Evolutionary conservation across 208 protist species (phyloP), one percentile per base, ranked within the genome.

Genomic region (Trypanosoma scelopori): DNA sequence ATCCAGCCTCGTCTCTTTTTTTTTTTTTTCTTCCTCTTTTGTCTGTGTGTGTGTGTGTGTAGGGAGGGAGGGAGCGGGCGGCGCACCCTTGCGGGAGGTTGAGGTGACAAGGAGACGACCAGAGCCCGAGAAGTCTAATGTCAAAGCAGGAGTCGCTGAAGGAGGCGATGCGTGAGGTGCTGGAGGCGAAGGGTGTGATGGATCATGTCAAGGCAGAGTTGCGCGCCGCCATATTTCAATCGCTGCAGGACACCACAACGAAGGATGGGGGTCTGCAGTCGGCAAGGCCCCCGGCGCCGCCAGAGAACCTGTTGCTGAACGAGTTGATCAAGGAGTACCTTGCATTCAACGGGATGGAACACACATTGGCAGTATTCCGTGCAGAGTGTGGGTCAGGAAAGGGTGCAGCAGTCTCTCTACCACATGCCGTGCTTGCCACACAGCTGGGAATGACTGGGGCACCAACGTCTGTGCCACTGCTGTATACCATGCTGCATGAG

Each of bases 281-380:
- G 6, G 22, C 25, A 25, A 55, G 55, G 46, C 84, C 89, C 3
- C 73, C 87, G 1, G 65, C 84, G 39, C 93, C 93, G 16, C 84
- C 93, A 15, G 92, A 98, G 71, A 97, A 97, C 69, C 65, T 97
- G 56, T 76, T 98, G 18, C 78, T 98, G 55, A 97, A 97, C 71
- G 92, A 98, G 69, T 84, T 98, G n/a, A 96, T 98, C 49, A 87
- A 91, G 48, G 92, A 98, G 67, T 98, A 98, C 65, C 64, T 98
- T 13, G 76, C 77, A 15, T 96, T 92, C 69, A 97, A 97, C 69
- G 88, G 91, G 0, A 83, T 95, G 23, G 85, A 96, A 69, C 89
- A 98, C 73, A 86, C 88, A 0, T 69, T 95, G 13, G 83, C 91
- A 2, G 88, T 96, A 4, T 97, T 98, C 57, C 61, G 89, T 43